Evolutionary conservation across 2,329 filamentous ascomycete species (phyloP), one percentile per base, ranked within the genome.

Genomic region (Fusarium longipes): DNA sequence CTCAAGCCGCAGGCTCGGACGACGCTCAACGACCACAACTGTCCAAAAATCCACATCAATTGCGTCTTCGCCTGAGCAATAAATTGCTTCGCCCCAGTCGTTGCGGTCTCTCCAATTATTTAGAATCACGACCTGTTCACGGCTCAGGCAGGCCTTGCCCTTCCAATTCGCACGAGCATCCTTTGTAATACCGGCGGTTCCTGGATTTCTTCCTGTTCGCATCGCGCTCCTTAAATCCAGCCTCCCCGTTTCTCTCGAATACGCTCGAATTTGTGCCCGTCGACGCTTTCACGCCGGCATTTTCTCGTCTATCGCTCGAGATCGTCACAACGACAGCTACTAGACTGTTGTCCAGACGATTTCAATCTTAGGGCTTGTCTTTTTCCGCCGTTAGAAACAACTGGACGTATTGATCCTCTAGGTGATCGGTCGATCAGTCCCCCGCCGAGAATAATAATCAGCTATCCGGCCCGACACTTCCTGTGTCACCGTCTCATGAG

Each of bases 401-500:
- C 57, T 52, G 40, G 38, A 66, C 53, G 49, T 35, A 38, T 69
- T 69, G 65, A 63, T 69, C 58, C 40, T 42, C 24, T 47, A 47
- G 52, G 54, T 54, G 63, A 56, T 63, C 45, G 42, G 65, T 57
- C 40, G 39, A 43, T 54, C 60, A 50, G 38, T 62, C 54, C 47
- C 27, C 62, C 52, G 57, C 65, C 61, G 63, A 68, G 68, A 69
- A 72, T 70, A 73, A 73, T 70, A 68, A 70, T 70, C 69, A 56
- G 59, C 63, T 70, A 61, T 68, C 72, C 68, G 68, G 65, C 72
- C 72, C 43, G 69, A 56, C 72, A 73, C 67, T 58, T 59, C 40
- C 49, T 59, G 65, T 68, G 69, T 70, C 71, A 65, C 70, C 67
- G 64, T 73, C 73, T 70, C 71, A 85, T 84, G 82, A 84, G 78